These are phyloP conservation scores for Vitis hybrid DNA, from an alignment of 177 flowering plant species.

Conservation along the genomic window DNA sequence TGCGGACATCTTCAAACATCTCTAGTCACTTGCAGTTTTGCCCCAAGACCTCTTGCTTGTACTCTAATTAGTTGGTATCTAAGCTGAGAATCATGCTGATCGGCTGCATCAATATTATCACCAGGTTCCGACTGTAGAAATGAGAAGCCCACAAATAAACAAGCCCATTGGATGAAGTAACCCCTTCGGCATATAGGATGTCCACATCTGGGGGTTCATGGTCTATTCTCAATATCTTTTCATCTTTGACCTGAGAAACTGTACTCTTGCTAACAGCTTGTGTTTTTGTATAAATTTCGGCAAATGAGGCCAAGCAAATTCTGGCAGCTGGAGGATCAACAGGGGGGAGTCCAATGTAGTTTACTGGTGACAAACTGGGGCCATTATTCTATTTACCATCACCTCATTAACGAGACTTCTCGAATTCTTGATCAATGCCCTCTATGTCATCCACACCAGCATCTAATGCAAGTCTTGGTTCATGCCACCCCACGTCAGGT, in stretches of 20 bases:
- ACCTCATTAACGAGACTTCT: too few relatives aligned
- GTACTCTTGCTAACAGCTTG: too few relatives aligned
- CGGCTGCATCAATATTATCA: conserved; percentile 38
- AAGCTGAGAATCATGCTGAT: conserved; percentile 64
- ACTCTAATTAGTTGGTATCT: conserved; percentile 90
- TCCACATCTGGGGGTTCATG: conserved; percentile 87
- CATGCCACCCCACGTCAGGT: conserved; percentile 91
- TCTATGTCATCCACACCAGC: conserved; percentile 79
- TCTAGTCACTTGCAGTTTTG: conserved; percentile 91
- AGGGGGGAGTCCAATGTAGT: too few relatives aligned
- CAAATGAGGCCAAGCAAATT: too few relatives aligned
- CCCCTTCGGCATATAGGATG: conserved; percentile 84
- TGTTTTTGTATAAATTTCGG: too few relatives aligned
- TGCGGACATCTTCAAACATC: conserved; percentile 92
- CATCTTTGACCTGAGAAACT: too few relatives aligned
- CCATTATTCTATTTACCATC: too few relatives aligned
- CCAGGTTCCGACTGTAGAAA: conserved; percentile 63
- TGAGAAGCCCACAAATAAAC: conserved; percentile 65
- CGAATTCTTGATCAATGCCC: too few relatives aligned
- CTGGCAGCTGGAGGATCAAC: too few relatives aligned
- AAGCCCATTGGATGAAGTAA: conserved; percentile 90
- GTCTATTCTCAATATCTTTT: conserved; percentile 53
- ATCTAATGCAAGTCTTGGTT: conserved; percentile 84
- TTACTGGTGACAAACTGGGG: too few relatives aligned
- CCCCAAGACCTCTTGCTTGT: conserved; percentile 74